Evolutionary conservation across 2,329 filamentous ascomycete species (phyloP).

Genomic region (Botrytis pseudocinerea): DNA sequence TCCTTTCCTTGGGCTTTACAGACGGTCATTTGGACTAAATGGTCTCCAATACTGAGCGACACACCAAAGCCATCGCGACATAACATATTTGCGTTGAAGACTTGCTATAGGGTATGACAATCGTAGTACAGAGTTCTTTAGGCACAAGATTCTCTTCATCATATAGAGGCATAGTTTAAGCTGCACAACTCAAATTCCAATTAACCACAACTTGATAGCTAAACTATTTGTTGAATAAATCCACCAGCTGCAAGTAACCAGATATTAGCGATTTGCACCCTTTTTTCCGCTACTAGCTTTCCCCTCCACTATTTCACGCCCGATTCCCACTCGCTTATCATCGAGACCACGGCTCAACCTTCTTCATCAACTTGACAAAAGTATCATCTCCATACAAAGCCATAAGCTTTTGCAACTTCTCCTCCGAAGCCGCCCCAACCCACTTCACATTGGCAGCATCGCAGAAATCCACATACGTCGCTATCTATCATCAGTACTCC

Average conservation of each 20-base stretch:
- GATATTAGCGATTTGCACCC: accelerated
- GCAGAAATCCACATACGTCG: conserved; percentile 30
- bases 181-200: background rate
- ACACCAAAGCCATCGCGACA: background rate
- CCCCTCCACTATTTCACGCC: background rate
- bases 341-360: conserved; percentile 24
- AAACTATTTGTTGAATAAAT: accelerated
- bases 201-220: background rate
- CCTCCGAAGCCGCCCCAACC: conserved; percentile 27
- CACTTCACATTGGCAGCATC: conserved; percentile 28
- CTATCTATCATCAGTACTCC: conserved; percentile 20
- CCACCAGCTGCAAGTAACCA: background rate
- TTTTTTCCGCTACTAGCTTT: background rate
- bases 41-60: background rate
- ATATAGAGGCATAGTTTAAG: background rate
- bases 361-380: conserved; percentile 33
- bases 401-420: conserved; percentile 27
- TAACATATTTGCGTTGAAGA: background rate
- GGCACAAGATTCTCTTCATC: background rate
- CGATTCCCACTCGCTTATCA: background rate
- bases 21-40: too few relatives aligned
- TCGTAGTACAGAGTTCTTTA: accelerated
- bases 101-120: accelerated
- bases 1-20: background rate
- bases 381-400: conserved; percentile 32